phyloP scores from a whole-genome alignment of 768 basidiomycete genomes.

The Boletus vermiculosoides region DNA sequence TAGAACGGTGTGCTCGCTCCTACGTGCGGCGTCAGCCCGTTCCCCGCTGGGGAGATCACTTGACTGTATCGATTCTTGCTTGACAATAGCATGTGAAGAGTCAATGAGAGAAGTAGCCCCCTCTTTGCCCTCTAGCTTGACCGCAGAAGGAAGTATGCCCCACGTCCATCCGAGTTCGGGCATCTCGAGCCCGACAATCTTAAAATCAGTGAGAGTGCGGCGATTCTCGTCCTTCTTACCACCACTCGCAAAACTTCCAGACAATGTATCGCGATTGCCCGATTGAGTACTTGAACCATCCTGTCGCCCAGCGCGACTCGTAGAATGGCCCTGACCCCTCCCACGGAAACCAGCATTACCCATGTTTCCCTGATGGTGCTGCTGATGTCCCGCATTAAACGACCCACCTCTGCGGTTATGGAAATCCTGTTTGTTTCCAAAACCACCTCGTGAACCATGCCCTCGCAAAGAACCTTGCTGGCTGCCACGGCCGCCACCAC shows the following conservation, averaged over 20 bases:
- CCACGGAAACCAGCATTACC: constrained; percentile 52
- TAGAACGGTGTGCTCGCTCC: constrained; percentile 20
- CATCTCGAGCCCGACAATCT: constrained; percentile 89
- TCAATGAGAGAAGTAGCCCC: constrained; percentile 32
- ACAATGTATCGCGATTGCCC: constrained; percentile 49
- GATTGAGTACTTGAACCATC: constrained; percentile 35
- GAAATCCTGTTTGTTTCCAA: constrained; percentile 60
- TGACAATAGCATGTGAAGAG: constrained; percentile 31
- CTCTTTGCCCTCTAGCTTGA: constrained; percentile 40
- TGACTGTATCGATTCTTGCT: constrained; percentile 31
- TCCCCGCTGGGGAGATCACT: constrained; percentile 22
- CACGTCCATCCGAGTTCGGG: constrained; percentile 83
- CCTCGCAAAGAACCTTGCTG: constrained; percentile 54
- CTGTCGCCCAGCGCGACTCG: constrained; percentile 40
- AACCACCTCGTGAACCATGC: constrained; percentile 65
- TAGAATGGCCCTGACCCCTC: constrained; percentile 57
- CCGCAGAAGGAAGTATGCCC: constrained; percentile 55
- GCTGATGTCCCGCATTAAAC: constrained; percentile 48
- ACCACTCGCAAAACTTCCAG: constrained; percentile 43
- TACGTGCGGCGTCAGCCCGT: constrained; percentile 17
- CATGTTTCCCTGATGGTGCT: constrained; percentile 35
- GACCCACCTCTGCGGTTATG: constrained; percentile 66
- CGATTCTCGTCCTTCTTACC: constrained; percentile 88
- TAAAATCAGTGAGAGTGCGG: constrained; percentile 96
- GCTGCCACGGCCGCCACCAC: constrained; percentile 44